A percentile compares a stretch with the other conserved stretches of the same genome.
These are phyloP conservation scores for Tetrahymena borealis DNA, from an alignment of 73 alveolate species.

Conservation along the genomic window DNA sequence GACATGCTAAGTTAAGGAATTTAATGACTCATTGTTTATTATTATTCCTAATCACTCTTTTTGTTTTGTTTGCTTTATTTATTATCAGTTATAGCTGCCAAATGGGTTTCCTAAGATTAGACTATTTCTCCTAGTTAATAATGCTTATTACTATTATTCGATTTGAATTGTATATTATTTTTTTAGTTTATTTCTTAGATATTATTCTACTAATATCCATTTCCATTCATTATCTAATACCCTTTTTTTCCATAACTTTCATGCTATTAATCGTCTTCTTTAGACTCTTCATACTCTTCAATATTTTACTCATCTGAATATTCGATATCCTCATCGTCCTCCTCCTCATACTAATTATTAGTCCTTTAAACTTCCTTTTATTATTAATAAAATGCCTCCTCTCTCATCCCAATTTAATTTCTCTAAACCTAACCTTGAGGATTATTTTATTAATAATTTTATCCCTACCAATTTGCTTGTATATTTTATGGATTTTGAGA, in stretches of 20 bases:
- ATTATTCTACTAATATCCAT: background rate
- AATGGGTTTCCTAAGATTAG: background rate
- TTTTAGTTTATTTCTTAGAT: background rate
- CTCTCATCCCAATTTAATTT: background rate
- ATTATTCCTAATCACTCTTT: background rate
- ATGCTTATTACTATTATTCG: background rate
- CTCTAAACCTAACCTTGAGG: background rate
- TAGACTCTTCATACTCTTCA: background rate
- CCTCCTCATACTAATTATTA: background rate
- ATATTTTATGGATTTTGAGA: background rate
- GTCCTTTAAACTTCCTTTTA: background rate
- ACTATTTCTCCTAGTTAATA: background rate
- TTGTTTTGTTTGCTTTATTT: background rate
- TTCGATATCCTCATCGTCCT: background rate
- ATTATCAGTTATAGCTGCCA: background rate
- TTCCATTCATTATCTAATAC: background rate
- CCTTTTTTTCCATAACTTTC: no score
- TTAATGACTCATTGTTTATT: background rate
- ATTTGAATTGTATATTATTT: background rate
- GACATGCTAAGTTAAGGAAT: background rate
- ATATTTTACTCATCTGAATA: no score
- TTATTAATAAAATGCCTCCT: background rate
- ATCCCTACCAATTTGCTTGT: background rate
- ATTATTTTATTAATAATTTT: background rate
- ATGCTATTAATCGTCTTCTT: no score